Base-by-base conservation (phyloP, 192 early-diverging fungal genomes). In the Kickxella alabastrina region DNA sequence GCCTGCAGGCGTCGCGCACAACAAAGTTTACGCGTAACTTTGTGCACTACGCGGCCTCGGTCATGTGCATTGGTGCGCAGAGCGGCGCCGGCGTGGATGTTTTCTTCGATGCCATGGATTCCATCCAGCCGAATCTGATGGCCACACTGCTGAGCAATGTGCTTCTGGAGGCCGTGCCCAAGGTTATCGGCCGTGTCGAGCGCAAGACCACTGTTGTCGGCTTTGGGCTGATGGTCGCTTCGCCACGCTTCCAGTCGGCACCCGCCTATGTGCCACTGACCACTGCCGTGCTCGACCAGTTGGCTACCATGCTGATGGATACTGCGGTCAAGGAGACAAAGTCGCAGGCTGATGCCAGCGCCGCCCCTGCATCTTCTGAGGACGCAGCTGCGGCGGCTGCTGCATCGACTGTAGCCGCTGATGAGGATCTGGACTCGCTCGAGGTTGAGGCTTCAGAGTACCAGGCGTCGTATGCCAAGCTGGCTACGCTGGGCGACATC, bases 391-490 rank as follows among this genome's bases (percentile, higher is more conserved):
- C 50, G 8, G 69, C 60, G 0, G 60, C 52, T 12, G 59, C 52
- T 4, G 75, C 69, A 0, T 21, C 56, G 23, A 54, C 56, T 14
- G 59, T 48, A 13, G 81, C 78, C 12, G 75, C 83, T 18, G 77
- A 80, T 31, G 83, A 83, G 62, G 80, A 81, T 22, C 67, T 87
- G 24, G 79, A 83, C 45, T 74, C 79, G 27, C 68, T 85, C 2
- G 92, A 94, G 65, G 75, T 92, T 36, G 90, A 92, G 45, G 87
- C 88, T 7, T 77, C 81, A 1, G 89, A 90, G 12, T 92, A 92
- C 55, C 88, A 92, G 57, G 87, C 88, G 15, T 82, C 85, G 28
- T 97, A 87, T 75, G 75, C 91, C 3, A 81, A 84, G 35, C 73
- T 96, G 28, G 79, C 85, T 10, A 85, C 92, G 0, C 75, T 87